phyloP scores from a whole-genome alignment of 495 filamentous ascomycete species.

The Penicillium lagena region DNA sequence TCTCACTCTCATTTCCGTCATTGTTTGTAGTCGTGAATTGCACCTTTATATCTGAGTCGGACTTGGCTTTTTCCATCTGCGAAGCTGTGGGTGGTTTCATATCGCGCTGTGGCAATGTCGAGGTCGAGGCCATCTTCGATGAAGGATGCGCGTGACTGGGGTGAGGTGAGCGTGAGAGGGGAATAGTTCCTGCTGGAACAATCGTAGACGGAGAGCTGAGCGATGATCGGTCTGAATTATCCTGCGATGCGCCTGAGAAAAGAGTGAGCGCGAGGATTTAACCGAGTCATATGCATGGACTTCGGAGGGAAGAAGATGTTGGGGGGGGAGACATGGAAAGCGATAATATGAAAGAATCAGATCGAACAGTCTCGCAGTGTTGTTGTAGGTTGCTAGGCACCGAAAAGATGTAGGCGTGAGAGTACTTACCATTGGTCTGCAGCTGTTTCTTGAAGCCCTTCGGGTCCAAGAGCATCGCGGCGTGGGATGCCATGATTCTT shows the following conservation, averaged over 20 bases:
- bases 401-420: too few species aligned
- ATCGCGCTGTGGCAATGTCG: conserved; percentile 6
- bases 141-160: background rate
- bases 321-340: conserved; percentile 4
- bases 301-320: conserved; percentile 4
- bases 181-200: conserved; percentile 22
- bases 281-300: conserved; percentile 3
- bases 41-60: conserved; percentile 15
- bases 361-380: too few species aligned
- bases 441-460: conserved; percentile 28
- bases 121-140: background rate
- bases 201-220: conserved; percentile 8
- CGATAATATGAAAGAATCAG: background rate
- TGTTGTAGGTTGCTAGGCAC: too few species aligned
- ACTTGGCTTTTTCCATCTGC: too few species aligned
- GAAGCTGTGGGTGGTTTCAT: background rate
- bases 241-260: conserved; percentile 12
- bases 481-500: conserved; percentile 33
- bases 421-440: conserved; percentile 27
- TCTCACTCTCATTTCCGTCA: conserved; percentile 17
- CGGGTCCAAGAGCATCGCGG: conserved; percentile 39
- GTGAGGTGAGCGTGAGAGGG: conserved; percentile 18
- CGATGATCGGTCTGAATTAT: conserved; percentile 6
- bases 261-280: conserved; percentile 16
- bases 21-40: conserved; percentile 18